Conservation (phyloP, 2,329 filamentous ascomycete genomes). For the Fusarium sp. region DNA sequence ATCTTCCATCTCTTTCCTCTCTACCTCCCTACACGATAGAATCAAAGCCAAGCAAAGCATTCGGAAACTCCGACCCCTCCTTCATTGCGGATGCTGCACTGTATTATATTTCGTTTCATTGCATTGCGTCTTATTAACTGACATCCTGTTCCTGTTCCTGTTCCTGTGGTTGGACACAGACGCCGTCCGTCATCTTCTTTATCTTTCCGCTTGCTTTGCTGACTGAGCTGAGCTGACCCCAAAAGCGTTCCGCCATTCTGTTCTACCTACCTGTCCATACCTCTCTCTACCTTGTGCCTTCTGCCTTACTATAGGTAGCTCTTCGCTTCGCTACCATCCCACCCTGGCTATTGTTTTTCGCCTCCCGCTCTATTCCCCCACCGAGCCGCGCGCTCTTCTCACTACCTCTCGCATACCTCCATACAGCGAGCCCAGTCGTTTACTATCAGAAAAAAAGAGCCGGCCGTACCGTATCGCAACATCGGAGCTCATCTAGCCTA, state of each 20-base stretch:
- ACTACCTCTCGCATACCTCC: background rate
- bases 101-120: background rate
- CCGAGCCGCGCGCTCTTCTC: slow-evolving; percentile 8
- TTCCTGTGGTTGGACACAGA: slow-evolving; percentile 14
- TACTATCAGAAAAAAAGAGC: background rate
- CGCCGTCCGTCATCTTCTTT: slow-evolving; percentile 21
- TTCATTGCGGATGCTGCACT: background rate
- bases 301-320: slow-evolving; percentile 6
- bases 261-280: background rate
- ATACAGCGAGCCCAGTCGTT: background rate
- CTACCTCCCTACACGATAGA: slow-evolving; percentile 7
- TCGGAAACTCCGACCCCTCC: slow-evolving; percentile 30
- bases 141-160: background rate
- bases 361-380: slow-evolving; percentile 11
- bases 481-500: slow-evolving; percentile 6
- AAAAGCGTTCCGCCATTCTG: slow-evolving; percentile 7
- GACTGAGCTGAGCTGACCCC: slow-evolving; percentile 33
- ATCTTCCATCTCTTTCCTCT: slow-evolving; percentile 20
- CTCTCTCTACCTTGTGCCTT: background rate
- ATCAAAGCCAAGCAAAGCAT: slow-evolving; percentile 15
- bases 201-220: slow-evolving; percentile 27
- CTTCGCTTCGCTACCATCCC: background rate
- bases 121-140: background rate
- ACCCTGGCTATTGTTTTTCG: background rate
- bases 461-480: background rate